Evolutionary conservation across 768 basidiomycete species (phyloP).

Genomic region (Hemileccinum rubropunctum): DNA sequence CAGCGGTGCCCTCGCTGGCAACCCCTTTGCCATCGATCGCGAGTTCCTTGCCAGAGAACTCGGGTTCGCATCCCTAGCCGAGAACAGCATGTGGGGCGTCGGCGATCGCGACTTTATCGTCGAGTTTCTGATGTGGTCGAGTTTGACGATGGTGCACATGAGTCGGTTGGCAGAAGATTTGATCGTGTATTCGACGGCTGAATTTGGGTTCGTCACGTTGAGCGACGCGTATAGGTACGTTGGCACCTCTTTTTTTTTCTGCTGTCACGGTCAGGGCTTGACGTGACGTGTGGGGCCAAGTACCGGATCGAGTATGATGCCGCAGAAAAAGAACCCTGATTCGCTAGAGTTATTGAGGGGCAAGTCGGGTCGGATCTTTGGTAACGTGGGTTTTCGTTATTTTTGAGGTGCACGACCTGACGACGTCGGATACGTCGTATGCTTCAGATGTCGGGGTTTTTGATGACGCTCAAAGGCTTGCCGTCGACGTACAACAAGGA

Average conservation of each 20-base stretch:
- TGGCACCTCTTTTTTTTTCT: background rate
- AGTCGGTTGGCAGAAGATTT: constrained; percentile 95
- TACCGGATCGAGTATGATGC: constrained; percentile 99
- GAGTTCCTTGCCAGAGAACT: constrained; percentile 90
- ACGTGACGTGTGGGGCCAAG: constrained; percentile 37
- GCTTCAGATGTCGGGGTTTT: constrained; percentile 87
- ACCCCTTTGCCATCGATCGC: constrained; percentile 92
- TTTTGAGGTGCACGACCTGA: background rate
- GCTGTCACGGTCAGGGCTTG: background rate
- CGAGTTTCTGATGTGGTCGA: constrained; percentile 97
- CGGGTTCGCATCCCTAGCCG: constrained; percentile 82
- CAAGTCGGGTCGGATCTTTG: constrained; percentile 93
- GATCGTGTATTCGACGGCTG: constrained; percentile 94
- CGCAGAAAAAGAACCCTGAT: constrained; percentile 99
- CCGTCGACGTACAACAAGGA: constrained; percentile 99
- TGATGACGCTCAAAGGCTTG: constrained; percentile 96
- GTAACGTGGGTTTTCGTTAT: constrained; percentile 57
- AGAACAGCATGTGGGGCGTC: constrained; percentile 97
- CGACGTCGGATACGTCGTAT: background rate
- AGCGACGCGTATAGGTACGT: constrained; percentile 94
- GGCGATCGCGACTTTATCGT: constrained; percentile 96
- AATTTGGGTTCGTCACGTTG: constrained; percentile 95
- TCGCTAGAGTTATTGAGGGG: constrained; percentile 93
- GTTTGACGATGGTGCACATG: constrained; percentile 88
- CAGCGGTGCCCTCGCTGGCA: constrained; percentile 92